Percentiles rank a stretch among this genome's conserved stretches.
Evolutionary conservation across 2,329 filamentous ascomycete genomes (phyloP).

Genomic region (Fusarium pseudonygamai): DNA sequence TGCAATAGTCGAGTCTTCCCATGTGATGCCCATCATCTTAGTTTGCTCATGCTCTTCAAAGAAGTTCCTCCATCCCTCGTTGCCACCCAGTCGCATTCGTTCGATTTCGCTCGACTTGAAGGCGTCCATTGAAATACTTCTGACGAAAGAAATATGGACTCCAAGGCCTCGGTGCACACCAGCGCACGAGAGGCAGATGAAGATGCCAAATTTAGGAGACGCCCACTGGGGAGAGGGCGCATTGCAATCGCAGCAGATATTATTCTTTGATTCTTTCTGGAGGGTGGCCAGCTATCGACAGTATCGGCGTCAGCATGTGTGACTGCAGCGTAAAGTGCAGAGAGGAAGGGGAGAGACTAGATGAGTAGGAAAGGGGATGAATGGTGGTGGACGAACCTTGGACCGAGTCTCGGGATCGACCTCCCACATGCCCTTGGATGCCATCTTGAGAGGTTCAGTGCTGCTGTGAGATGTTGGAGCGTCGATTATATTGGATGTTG

Average conservation of each 20-base stretch:
- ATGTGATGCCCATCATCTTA: conserved; percentile 72
- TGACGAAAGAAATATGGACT: conserved; percentile 98
- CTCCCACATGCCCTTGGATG: conserved; percentile 92
- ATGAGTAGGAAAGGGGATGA: conserved; percentile 6
- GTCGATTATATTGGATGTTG: neutral
- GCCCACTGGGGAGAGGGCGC: conserved; percentile 99
- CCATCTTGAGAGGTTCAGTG: conserved; percentile 53
- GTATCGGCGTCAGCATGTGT: conserved; percentile 20
- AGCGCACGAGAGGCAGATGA: conserved; percentile 97
- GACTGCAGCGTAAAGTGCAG: neutral
- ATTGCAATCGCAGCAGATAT: conserved; percentile 91
- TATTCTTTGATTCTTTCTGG: conserved; percentile 90
- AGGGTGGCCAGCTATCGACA: conserved; percentile 79
- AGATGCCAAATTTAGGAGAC: conserved; percentile 95
- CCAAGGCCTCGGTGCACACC: conserved; percentile 94
- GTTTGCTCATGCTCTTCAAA: conserved; percentile 79
- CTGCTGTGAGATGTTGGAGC: conserved; percentile 7
- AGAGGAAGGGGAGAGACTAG: neutral
- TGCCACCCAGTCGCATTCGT: conserved; percentile 92
- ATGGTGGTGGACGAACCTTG: conserved; percentile 69
- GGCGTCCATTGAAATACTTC: conserved; percentile 97
- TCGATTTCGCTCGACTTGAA: conserved; percentile 94
- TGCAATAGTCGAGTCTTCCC: conserved; percentile 89
- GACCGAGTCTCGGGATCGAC: conserved; percentile 96
- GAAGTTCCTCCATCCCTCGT: conserved; percentile 86